Conservation (phyloP, 371 early-diverging fungal species). For the Mortierella sp. region DNA sequence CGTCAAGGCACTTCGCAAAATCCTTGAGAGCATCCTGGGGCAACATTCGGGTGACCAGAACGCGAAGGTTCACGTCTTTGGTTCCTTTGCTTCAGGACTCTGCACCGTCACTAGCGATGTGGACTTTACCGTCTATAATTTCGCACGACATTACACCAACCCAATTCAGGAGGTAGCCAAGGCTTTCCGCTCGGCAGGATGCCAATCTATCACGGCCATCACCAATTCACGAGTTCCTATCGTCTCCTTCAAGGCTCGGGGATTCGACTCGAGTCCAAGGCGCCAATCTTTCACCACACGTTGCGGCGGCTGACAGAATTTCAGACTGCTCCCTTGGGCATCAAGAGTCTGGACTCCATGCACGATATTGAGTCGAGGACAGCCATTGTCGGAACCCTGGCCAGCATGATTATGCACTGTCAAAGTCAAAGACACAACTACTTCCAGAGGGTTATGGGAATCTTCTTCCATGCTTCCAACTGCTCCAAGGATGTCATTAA, state of each 20-base stretch:
- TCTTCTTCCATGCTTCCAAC: too few species aligned
- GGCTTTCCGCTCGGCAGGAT: not conserved
- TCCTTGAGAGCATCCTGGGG: not conserved
- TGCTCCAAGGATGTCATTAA: too few species aligned
- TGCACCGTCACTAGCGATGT: not conserved
- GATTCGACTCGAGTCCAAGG: too few species aligned
- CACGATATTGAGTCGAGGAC: too few species aligned
- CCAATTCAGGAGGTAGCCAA: not conserved
- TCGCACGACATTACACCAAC: not conserved
- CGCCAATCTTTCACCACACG: too few species aligned
- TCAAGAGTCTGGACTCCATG: too few species aligned
- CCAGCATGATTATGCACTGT: too few species aligned
- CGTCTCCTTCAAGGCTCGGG: conserved; percentile 73
- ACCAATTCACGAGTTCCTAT: conserved; percentile 68
- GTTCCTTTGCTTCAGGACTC: conserved; percentile 4
- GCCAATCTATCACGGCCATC: not conserved
- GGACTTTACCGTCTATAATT: not conserved
- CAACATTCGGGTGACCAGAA: not conserved
- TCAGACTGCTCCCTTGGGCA: too few species aligned
- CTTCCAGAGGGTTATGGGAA: too few species aligned
- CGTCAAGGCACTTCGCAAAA: not conserved
- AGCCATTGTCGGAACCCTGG: too few species aligned
- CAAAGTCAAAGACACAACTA: too few species aligned
- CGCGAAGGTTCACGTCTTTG: not conserved
- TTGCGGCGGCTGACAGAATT: too few species aligned